A percentile compares a stretch with the other conserved stretches of the same genome.
These are phyloP conservation scores for Solanum neorickii DNA, from an alignment of 257 asterid genomes.

Conservation along the genomic window DNA sequence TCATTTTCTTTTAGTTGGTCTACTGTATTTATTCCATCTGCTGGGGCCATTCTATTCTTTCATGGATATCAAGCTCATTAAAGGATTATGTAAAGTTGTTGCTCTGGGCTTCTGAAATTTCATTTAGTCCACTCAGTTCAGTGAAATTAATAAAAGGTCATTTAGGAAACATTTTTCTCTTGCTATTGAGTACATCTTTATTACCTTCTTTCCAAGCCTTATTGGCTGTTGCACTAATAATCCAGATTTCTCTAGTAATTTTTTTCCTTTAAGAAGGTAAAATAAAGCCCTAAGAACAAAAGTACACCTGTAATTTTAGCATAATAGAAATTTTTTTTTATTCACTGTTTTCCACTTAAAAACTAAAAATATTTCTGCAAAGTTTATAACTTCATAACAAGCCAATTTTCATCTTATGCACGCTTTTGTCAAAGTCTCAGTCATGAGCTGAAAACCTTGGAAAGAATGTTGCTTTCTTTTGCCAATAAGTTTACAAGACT, in stretches of 20 bases:
- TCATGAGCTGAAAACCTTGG: background rate
- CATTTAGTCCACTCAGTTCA: constrained; percentile 6
- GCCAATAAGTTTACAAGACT: background rate
- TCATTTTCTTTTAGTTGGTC: constrained; percentile 1
- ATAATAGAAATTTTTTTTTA: background rate
- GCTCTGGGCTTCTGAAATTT: constrained; percentile 8
- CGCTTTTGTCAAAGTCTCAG: background rate
- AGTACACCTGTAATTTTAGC: background rate
- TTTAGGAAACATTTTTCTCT: background rate
- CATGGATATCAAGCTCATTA: background rate
- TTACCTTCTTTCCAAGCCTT: background rate
- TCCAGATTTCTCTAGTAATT: background rate
- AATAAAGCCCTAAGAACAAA: background rate
- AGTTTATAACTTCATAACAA: background rate
- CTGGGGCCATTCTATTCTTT: constrained; percentile 1
- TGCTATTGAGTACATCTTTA: background rate
- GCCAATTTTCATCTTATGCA: background rate
- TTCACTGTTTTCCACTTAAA: background rate
- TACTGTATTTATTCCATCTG: constrained; percentile 10
- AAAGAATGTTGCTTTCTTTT: background rate
- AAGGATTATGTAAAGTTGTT: constrained; percentile 23
- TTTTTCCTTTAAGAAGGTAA: background rate
- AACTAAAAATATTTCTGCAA: background rate
- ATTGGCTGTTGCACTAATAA: background rate
- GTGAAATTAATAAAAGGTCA: constrained; percentile 9